Percentiles rank a stretch among this genome's conserved stretches.
phyloP scores from a whole-genome alignment of 2,329 filamentous ascomycete genomes.

The Diaporthe capsici region DNA sequence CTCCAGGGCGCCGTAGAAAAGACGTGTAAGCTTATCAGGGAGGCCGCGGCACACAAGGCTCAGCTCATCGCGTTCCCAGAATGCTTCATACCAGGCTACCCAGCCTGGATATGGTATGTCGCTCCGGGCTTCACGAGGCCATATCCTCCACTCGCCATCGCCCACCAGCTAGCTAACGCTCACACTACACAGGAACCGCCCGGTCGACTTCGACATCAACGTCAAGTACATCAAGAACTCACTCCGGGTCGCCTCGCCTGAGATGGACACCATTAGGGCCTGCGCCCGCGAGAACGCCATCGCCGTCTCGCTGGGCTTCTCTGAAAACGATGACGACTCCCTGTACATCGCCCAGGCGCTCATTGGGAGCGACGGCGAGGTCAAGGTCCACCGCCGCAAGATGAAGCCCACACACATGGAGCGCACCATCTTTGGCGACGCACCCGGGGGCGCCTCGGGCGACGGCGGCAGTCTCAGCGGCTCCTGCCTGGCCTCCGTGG shows the following conservation, averaged over 20 bases:
- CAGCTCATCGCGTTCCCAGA: constrained; percentile 69
- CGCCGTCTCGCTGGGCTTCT: constrained; percentile 64
- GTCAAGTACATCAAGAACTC: constrained; percentile 57
- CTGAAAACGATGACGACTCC: constrained; percentile 60
- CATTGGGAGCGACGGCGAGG: constrained; percentile 57
- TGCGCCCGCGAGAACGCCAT: constrained; percentile 58
- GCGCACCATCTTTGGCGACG: constrained; percentile 64
- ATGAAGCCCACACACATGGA: constrained; percentile 69
- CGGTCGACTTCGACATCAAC: constrained; percentile 47
- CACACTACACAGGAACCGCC: constrained; percentile 11
- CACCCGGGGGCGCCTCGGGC: constrained; percentile 54
- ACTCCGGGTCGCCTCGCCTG: constrained; percentile 56
- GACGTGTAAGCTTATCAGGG: constrained; percentile 68
- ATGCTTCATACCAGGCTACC: constrained; percentile 69
- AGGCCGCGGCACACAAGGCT: constrained; percentile 67
- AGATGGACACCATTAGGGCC: constrained; percentile 59
- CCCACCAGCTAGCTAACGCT: constrained; percentile 45
- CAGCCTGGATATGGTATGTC: constrained; percentile 55
- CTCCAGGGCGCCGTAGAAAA: constrained; percentile 68
- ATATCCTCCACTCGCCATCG: constrained; percentile 36
- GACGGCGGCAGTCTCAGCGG: constrained; percentile 52
- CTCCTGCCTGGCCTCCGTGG: constrained; percentile 56
- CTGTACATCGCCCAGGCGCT: constrained; percentile 64
- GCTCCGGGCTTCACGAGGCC: constrained; percentile 50
- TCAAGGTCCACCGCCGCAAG: constrained; percentile 60